Conservation (phyloP, 1,284 basidiomycete genomes). For the Stygiomarasmius scandens region DNA sequence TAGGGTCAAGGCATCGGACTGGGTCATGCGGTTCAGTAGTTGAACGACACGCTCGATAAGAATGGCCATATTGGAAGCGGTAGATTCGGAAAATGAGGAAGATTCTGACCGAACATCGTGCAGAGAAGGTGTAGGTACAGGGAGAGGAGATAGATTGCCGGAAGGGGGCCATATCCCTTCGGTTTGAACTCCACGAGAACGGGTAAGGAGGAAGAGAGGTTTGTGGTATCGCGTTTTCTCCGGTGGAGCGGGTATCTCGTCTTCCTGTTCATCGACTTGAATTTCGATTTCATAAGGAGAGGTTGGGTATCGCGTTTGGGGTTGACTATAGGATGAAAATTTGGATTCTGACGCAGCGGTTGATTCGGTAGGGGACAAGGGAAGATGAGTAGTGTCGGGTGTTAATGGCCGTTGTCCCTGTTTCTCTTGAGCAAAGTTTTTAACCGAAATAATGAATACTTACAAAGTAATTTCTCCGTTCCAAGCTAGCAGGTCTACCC, state of each 20-base stretch:
- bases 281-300: constrained; percentile 49
- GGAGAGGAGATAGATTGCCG: constrained; percentile 33
- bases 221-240: constrained; percentile 47
- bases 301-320: constrained; percentile 23
- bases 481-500: constrained; percentile 35
- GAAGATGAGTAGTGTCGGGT: constrained; percentile 56
- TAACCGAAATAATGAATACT: constrained; percentile 19
- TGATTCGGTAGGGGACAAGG: constrained; percentile 60
- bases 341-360: constrained; percentile 43
- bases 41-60: constrained; percentile 75
- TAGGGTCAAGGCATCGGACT: constrained; percentile 87
- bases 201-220: constrained; percentile 60
- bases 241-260: constrained; percentile 31
- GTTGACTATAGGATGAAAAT: constrained; percentile 42
- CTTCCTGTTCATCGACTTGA: constrained; percentile 45
- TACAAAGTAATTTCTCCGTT: constrained; percentile 45
- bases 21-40: constrained; percentile 70
- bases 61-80: constrained; percentile 50
- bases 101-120: constrained; percentile 67
- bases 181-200: constrained; percentile 77
- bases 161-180: constrained; percentile 42
- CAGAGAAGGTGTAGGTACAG: constrained; percentile 45
- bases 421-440: constrained; percentile 12
- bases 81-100: constrained; percentile 63
- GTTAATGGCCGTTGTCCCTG: constrained; percentile 38